A percentile compares a stretch with the other conserved stretches of the same genome.
Evolutionary conservation across 768 basidiomycete genomes (phyloP).

Genomic region (Mycena rebaudengoi): DNA sequence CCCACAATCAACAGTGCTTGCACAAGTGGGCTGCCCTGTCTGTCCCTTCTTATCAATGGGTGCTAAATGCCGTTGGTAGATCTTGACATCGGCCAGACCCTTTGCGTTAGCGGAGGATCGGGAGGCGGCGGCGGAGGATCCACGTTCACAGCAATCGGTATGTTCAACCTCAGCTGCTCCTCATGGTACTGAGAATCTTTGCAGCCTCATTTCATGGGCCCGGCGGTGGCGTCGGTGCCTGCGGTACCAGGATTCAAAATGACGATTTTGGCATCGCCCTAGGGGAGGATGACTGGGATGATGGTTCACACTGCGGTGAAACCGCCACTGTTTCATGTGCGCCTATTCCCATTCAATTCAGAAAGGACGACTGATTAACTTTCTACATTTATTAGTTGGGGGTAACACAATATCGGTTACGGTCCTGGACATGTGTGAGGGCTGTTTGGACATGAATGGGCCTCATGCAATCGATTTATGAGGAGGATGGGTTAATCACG

Average conservation of each 20-base stretch:
- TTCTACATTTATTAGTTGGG: not conserved
- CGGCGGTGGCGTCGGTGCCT: not conserved
- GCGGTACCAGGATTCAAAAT: no score
- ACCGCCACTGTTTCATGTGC: no score
- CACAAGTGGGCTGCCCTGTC: not conserved
- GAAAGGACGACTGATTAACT: no score
- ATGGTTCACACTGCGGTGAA: no score
- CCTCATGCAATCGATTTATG: not conserved
- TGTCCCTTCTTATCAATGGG: not conserved
- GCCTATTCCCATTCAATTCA: no score
- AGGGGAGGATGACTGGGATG: no score
- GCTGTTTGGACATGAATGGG: not conserved
- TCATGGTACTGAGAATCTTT: not conserved
- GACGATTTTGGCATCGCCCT: no score
- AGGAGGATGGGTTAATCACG: not conserved
- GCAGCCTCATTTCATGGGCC: not conserved
- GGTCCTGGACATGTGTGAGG: not conserved
- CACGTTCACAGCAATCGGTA: conserved; percentile 6
- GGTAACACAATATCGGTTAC: not conserved
- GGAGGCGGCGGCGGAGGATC: not conserved
- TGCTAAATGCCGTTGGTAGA: not conserved
- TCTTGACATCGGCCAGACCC: not conserved
- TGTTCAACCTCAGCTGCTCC: not conserved
- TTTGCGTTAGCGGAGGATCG: not conserved
- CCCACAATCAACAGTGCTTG: not conserved